Conservation (phyloP, 1,284 basidiomycete species). For the Trichosporon sp. region DNA sequence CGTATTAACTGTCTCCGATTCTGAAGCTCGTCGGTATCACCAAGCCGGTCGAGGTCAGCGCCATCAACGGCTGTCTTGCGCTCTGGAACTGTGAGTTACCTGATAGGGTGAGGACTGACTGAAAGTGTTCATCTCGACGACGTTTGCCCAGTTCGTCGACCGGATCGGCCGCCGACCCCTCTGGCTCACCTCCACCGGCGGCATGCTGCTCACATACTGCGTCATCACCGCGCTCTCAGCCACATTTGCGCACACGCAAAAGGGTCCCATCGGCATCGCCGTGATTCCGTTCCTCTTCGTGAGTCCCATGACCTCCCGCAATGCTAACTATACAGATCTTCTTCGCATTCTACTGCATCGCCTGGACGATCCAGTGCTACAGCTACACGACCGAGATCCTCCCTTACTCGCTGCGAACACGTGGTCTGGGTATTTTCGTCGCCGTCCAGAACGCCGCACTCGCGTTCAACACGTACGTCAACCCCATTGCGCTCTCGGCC, state of each 20-base stretch:
- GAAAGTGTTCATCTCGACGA: conserved; percentile 22
- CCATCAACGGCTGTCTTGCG: conserved; percentile 40
- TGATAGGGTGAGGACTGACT: no score
- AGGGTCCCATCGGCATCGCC: conserved; percentile 38
- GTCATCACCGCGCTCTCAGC: conserved; percentile 43
- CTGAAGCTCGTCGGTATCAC: conserved; percentile 44
- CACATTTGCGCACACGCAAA: conserved; percentile 38
- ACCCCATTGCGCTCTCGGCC: conserved; percentile 37
- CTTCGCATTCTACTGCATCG: conserved; percentile 36
- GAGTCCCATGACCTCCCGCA: neutral
- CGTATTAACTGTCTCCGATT: conserved; percentile 45
- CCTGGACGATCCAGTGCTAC: conserved; percentile 31
- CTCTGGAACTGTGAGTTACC: conserved; percentile 30
- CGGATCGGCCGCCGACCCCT: conserved; percentile 43
- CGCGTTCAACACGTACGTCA: conserved; percentile 39
- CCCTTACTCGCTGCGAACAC: conserved; percentile 37
- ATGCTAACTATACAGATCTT: conserved; percentile 22
- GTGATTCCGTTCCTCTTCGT: conserved; percentile 46
- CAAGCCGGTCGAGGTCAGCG: conserved; percentile 37
- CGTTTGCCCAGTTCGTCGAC: conserved; percentile 27
- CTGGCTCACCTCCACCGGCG: conserved; percentile 41
- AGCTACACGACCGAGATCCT: conserved; percentile 41
- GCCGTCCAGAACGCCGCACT: conserved; percentile 26
- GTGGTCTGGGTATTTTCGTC: conserved; percentile 37
- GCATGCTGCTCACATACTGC: conserved; percentile 39